Evolutionary conservation across 768 basidiomycete genomes (phyloP).

Genomic region (Leccinum rimulosum): DNA sequence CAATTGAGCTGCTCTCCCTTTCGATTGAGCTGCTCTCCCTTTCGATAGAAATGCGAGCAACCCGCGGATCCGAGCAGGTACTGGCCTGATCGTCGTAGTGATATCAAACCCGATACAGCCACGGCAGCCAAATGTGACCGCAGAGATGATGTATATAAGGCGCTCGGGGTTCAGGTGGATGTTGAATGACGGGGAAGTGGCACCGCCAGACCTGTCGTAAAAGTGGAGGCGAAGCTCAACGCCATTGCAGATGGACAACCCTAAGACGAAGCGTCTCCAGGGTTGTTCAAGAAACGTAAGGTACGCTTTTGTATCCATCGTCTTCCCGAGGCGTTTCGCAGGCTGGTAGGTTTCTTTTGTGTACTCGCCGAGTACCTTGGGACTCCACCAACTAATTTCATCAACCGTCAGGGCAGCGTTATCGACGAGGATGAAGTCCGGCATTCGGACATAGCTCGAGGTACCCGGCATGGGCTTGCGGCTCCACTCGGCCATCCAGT

Average conservation of each 20-base stretch:
- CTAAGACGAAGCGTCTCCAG: not conserved
- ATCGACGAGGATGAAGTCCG: not conserved
- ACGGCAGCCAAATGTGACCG: not conserved
- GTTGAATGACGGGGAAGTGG: not conserved
- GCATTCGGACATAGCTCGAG: not conserved
- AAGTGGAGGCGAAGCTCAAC: not conserved
- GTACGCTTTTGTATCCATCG: not conserved
- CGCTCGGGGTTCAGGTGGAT: not conserved
- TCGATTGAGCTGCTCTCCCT: not conserved
- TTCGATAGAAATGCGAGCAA: not conserved
- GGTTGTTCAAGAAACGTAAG: not conserved
- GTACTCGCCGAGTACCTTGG: not conserved
- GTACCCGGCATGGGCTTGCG: not conserved
- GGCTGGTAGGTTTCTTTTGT: not conserved
- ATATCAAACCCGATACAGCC: not conserved
- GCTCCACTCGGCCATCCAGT: not conserved
- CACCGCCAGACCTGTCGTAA: not conserved
- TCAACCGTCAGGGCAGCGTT: not conserved
- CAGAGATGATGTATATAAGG: not conserved
- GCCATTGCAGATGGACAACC: not conserved
- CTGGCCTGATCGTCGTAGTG: not conserved
- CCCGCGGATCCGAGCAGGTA: not conserved
- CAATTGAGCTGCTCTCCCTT: too few species aligned
- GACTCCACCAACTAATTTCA: not conserved
- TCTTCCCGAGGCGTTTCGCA: not conserved